These are phyloP conservation scores for Guadua angustifolia DNA, from an alignment of 176 grass and related monocot genomes.

Conservation along the genomic window DNA sequence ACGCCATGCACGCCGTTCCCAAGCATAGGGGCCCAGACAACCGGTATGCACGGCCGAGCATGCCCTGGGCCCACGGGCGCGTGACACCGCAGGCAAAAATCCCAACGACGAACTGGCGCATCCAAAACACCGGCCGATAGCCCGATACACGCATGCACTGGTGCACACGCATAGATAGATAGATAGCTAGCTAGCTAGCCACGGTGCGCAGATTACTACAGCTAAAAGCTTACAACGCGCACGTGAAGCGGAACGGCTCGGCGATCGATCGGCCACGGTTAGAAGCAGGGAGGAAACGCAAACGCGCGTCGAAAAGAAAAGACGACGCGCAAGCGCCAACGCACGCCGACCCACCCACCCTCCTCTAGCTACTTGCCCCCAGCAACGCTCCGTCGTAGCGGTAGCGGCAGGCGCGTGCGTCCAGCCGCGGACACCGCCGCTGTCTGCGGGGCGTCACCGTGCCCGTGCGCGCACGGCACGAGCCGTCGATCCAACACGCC, in stretches of 20 bases:
- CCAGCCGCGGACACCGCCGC: conserved; percentile 44
- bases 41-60: neutral
- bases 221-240: neutral
- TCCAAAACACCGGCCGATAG: no score
- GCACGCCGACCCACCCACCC: neutral
- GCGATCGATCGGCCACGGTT: neutral
- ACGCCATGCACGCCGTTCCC: neutral
- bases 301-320: neutral
- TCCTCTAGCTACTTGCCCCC: neutral
- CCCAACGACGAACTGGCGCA: neutral
- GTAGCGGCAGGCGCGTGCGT: neutral
- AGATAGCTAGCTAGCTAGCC: neutral
- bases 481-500: neutral
- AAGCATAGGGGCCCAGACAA: neutral
- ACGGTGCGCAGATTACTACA: no score
- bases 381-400: neutral
- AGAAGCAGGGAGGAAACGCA: neutral
- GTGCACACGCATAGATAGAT: neutral
- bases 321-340: neutral
- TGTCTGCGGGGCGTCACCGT: conserved; percentile 42
- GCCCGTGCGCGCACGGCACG: neutral
- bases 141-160: neutral
- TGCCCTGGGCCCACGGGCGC: neutral
- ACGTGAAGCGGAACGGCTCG: neutral
- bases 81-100: neutral